Evolutionary conservation across 116 monocot genomes (phyloP), one percentile per base, ranked within the genome.

Genomic region (Dioscorea cayenensis): DNA sequence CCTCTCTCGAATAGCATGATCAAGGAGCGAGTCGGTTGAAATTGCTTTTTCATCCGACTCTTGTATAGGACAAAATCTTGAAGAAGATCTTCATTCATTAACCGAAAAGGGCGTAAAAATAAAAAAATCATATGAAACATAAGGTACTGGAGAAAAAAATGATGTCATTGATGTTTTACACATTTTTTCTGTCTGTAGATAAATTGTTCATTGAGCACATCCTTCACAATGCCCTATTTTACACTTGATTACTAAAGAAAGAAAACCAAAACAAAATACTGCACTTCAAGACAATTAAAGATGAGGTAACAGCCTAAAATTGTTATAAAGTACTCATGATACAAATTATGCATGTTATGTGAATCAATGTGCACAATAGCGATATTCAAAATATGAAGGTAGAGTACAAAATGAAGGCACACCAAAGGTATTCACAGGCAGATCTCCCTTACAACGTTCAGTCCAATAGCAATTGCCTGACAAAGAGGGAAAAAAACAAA

Each of bases 81-180:
- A 50, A 95, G 92, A 69, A 95, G 80, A 84, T 95, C 95, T 85
- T 95, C 95, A 59, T 85, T 81, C 95, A 95, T 95, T 43, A 95
- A 76, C 95, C 92, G 75, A n/a, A 1, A 38, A 66, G 55, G 14
- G 27, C 25, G 29, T 8, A 58, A 50, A 66, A 35, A 17, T 11
- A n/a, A n/a, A 43, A 62, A 63, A 23, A 63, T 18, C 10, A 51
- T 11, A 67, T 67, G 20, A 67, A 48, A 49, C 20, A 49, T 13
- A 21, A 66, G 66, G 36, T 59, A 75, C 68, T n/a, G 4, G 17
- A 66, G 0, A n/a, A 60, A 63, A 51, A 28, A 19, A 67, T 62
- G 63, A 63, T 28, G 27, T 5, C 7, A 25, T 55, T 62, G 63
- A 63, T 63, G 27, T 5, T 23, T n/a, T 55, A 55, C n/a, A 18